These are phyloP conservation scores for Cardiospermum halicacabum DNA, from an alignment of 345 rosid genomes.

Conservation along the genomic window DNA sequence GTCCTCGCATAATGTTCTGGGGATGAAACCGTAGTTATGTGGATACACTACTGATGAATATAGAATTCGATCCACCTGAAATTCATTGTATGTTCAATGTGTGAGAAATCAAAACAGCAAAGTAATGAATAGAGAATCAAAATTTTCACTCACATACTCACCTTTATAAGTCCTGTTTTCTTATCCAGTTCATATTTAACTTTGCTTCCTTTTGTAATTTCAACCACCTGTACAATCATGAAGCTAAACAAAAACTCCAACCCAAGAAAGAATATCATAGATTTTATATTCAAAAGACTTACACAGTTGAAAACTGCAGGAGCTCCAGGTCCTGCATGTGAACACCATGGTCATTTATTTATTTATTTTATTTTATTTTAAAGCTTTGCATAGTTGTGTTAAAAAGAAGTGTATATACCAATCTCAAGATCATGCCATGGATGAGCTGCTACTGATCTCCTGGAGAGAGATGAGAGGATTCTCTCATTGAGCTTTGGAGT, in stretches of 20 bases:
- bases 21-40: constrained; percentile 95
- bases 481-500: constrained; percentile 74
- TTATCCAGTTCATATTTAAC: constrained; percentile 97
- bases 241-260: not conserved
- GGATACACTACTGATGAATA: constrained; percentile 97
- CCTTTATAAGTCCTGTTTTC: constrained; percentile 90
- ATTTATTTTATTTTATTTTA: too few species aligned
- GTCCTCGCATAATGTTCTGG: constrained; percentile 89
- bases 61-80: constrained; percentile 74
- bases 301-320: constrained; percentile 68
- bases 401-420: constrained; percentile 37
- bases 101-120: not conserved
- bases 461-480: constrained; percentile 88
- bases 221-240: constrained; percentile 58
- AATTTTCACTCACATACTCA: constrained; percentile 30
- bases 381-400: too few species aligned
- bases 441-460: constrained; percentile 95
- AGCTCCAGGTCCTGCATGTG: constrained; percentile 74
- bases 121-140: not conserved
- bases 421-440: constrained; percentile 99
- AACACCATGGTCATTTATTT: constrained; percentile 6
- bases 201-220: constrained; percentile 94
- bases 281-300: constrained; percentile 15
- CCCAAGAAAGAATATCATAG: not conserved
- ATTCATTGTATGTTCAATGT: not conserved